phyloP scores from a whole-genome alignment of 257 asterid genomes.

The Ehretia macrophylla region DNA sequence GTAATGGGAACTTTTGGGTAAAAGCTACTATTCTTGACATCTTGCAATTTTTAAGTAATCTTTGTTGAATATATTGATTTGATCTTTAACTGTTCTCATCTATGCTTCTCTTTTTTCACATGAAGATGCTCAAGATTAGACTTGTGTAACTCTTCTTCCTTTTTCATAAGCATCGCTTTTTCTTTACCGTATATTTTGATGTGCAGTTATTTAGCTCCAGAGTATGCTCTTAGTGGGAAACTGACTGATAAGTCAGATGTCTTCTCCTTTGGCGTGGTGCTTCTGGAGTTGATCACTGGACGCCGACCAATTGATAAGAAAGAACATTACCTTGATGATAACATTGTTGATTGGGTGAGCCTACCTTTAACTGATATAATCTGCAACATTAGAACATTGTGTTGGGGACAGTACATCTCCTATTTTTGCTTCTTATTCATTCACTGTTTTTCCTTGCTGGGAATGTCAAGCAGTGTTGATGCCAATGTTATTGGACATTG shows the following conservation, averaged over 20 bases:
- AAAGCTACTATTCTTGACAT: constrained; percentile 8
- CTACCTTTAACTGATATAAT: constrained; percentile 1
- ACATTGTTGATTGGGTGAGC: constrained; percentile 89
- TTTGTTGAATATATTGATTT: neutral
- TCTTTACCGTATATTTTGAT: neutral
- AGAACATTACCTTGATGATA: constrained; percentile 76
- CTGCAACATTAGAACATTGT: neutral
- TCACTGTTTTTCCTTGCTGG: no score
- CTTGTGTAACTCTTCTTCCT: neutral
- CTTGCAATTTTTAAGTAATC: constrained; percentile 7
- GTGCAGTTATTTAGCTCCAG: constrained; percentile 91
- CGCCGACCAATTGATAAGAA: constrained; percentile 81
- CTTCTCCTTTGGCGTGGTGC: constrained; percentile 88
- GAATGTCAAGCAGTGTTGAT: no score
- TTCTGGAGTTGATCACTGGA: constrained; percentile 86
- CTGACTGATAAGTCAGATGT: constrained; percentile 81
- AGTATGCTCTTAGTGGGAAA: constrained; percentile 91
- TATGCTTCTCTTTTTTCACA: neutral
- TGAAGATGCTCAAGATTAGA: neutral
- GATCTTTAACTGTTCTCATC: neutral
- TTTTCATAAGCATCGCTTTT: neutral
- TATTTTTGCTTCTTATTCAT: neutral
- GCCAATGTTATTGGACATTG: no score
- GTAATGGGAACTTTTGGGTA: constrained; percentile 98
- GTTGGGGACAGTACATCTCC: neutral